Base-by-base conservation (phyloP, 2,329 filamentous ascomycete genomes). In the Didymella arachidicola region DNA sequence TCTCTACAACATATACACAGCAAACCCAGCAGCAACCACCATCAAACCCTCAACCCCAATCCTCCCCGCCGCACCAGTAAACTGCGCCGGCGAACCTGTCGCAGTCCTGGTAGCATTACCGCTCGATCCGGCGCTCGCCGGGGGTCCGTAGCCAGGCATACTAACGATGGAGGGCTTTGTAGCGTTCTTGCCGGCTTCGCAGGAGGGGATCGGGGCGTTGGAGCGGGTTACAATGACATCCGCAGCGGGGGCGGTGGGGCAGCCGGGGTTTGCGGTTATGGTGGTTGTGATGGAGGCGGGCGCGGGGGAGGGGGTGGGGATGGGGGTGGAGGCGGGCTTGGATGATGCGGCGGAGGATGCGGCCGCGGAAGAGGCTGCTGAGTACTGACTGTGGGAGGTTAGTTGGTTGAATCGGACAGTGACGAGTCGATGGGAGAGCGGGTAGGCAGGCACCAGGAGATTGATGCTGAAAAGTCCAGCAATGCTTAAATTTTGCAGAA, bases 151-250 rank as follows among this genome's bases (percentile, higher is more conserved):
- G 7, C 62, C 61, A 6, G 62, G 49, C 55, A 66, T 61, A 26
- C 46, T 62, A 44, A 70, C 34, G 7, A 70, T 61, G 3, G 47
- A 44, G 1, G 66, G 62, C 57, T 67, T 69, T 0, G 67, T 70
- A 4, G 39, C 54, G 48, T 70, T 68, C 30, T 62, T 60, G 1
- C 62, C 65, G 0, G 60, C 65, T 10, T 47, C 63, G 38, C 67
- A 70, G 16, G 54, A 53, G 1, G 65, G 66, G 1, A 63, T 61
- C 0, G 51, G 43, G 2, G 62, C 63, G 14, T 53, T 47, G 11
- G 66, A 66, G 34, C 65, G 59, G 3, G 63, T 69, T 8, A 69
- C 66, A 7, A 62, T 58, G 2, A 64, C 63, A 38, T 69, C 62
- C 3, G 64, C 46, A 7, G 61, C 57, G 4, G 64, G 45, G 22